Conservation (phyloP, 2,329 filamentous ascomycete genomes). For the Trichoderma oligosporum region DNA sequence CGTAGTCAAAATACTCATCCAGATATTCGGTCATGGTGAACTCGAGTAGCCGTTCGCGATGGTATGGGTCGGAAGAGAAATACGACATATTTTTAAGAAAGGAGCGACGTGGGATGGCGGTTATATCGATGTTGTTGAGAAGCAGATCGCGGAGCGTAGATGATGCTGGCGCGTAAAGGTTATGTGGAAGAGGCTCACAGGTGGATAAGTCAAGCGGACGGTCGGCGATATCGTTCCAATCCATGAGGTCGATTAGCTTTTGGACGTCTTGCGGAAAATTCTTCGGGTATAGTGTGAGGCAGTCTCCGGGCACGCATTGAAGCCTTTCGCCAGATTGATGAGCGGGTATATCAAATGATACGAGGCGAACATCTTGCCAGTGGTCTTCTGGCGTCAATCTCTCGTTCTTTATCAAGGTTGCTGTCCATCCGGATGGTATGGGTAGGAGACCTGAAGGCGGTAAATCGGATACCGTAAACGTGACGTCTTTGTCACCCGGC, state of each 20-base stretch:
- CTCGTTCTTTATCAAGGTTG: conserved; percentile 60
- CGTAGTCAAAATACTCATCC: conserved; percentile 95
- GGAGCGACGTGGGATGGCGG: conserved; percentile 78
- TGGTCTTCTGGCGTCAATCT: conserved; percentile 72
- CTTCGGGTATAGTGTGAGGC: conserved; percentile 77
- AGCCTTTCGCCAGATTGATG: conserved; percentile 23
- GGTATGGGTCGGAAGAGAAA: conserved; percentile 67
- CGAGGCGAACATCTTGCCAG: conserved; percentile 89
- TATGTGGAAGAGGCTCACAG: conserved; percentile 32
- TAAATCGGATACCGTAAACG: conserved; percentile 21
- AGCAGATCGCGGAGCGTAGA: conserved; percentile 72
- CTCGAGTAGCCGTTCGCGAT: conserved; percentile 77
- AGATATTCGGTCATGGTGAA: conserved; percentile 75
- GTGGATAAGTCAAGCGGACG: conserved; percentile 52
- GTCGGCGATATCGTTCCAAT: conserved; percentile 73
- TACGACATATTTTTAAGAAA: conserved; percentile 79
- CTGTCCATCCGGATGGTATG: conserved; percentile 54
- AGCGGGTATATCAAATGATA: conserved; percentile 55
- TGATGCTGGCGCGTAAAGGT: conserved; percentile 37
- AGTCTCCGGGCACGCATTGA: conserved; percentile 66
- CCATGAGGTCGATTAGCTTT: conserved; percentile 71
- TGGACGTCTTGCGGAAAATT: conserved; percentile 83
- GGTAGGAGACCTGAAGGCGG: conserved; percentile 44
- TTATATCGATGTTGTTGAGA: conserved; percentile 81
- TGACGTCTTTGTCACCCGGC: conserved; percentile 20